phyloP scores from a whole-genome alignment of 148 eudicot species.

The Fagopyrum esculentum region DNA sequence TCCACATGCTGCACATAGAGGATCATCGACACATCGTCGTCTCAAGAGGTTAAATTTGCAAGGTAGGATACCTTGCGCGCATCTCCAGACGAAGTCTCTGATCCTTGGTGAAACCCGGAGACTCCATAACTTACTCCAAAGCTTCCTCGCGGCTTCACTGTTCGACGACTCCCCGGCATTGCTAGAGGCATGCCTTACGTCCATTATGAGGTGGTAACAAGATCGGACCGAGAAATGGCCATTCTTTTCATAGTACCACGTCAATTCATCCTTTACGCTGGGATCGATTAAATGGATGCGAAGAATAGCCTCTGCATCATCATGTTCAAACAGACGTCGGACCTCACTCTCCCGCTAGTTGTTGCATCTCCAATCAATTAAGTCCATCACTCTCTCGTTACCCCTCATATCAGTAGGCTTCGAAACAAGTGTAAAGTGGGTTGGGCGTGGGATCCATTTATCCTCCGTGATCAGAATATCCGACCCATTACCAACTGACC shows the following conservation, averaged over 20 bases:
- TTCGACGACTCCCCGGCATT: neutral
- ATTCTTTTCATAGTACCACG: too few species aligned
- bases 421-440: neutral
- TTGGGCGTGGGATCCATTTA: neutral
- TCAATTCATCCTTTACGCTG: too few species aligned
- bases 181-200: neutral
- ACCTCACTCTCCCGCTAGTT: neutral
- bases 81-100: neutral
- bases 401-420: neutral
- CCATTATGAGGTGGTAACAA: too few species aligned
- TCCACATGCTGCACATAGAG: neutral
- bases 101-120: neutral
- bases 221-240: too few species aligned
- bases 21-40: neutral
- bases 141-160: neutral
- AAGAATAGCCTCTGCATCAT: neutral
- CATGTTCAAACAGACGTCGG: neutral
- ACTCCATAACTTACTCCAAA: neutral
- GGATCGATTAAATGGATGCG: neutral
- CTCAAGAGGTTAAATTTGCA: neutral
- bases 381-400: too few species aligned
- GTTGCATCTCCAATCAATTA: neutral
- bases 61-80: neutral
- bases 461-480: neutral
- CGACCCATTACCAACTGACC: neutral